These are phyloP conservation scores for Incumbomyces lentus DNA, from an alignment of 2,329 filamentous ascomycete species.

Conservation along the genomic window DNA sequence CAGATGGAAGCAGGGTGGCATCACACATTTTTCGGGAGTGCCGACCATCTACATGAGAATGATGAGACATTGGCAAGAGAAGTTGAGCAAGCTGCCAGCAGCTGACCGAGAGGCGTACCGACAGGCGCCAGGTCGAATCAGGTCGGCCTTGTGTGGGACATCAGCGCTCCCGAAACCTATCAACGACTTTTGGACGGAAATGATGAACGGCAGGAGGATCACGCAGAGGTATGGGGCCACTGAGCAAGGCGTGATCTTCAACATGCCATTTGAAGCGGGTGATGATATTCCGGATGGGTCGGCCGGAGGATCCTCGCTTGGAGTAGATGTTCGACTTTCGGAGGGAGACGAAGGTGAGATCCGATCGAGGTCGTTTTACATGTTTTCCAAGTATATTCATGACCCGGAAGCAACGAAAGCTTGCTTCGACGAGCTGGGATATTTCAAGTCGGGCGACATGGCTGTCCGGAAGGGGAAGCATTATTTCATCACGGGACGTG, in stretches of 20 bases:
- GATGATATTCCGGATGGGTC: slow-evolving; percentile 21
- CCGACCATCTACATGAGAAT: slow-evolving; percentile 36
- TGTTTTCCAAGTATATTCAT: slow-evolving; percentile 34
- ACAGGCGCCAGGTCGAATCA: slow-evolving; percentile 27
- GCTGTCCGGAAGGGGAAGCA: slow-evolving; percentile 21
- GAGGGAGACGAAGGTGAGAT: slow-evolving; percentile 42
- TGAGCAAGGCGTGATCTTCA: slow-evolving; percentile 36
- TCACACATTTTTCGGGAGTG: slow-evolving; percentile 33
- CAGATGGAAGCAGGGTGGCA: slow-evolving; percentile 26
- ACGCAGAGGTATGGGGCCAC: slow-evolving; percentile 36
- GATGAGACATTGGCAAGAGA: slow-evolving; percentile 26
- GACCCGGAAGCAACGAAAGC: slow-evolving; percentile 24
- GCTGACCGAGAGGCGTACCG: slow-evolving; percentile 29
- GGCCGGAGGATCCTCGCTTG: slow-evolving; percentile 29
- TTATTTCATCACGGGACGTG: slow-evolving; percentile 40
- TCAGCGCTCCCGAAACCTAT: slow-evolving; percentile 41
- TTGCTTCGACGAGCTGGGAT: slow-evolving; percentile 26
- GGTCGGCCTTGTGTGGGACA: slow-evolving; percentile 27
- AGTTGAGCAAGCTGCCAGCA: slow-evolving; percentile 14
- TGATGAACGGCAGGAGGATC: slow-evolving; percentile 33
- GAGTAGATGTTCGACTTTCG: slow-evolving; percentile 32
- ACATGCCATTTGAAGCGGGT: slow-evolving; percentile 27
- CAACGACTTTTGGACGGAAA: slow-evolving; percentile 40
- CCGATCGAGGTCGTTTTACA: slow-evolving; percentile 29
- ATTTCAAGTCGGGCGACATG: slow-evolving; percentile 33